phyloP scores from a whole-genome alignment of 1,139 yeast species.

The Sugiyamaella sp. region DNA sequence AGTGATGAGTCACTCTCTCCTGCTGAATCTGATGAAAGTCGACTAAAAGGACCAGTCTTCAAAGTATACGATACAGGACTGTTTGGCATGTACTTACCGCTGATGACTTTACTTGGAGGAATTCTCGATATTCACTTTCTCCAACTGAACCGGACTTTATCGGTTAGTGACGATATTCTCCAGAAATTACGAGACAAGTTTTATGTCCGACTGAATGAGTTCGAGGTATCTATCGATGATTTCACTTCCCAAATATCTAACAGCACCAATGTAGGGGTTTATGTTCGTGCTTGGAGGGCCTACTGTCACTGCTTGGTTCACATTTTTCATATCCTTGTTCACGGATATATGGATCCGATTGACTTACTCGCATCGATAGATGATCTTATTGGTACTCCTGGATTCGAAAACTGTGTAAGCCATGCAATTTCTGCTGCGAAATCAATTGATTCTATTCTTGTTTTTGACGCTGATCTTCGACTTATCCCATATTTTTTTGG shows the following conservation, averaged over 20 bases:
- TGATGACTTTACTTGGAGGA: conserved; percentile 36
- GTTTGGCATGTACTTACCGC: conserved; percentile 36
- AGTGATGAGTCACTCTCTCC: conserved; percentile 29
- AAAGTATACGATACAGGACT: conserved; percentile 32
- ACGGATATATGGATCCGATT: conserved; percentile 35
- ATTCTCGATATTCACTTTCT: conserved; percentile 33
- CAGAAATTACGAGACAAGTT: conserved; percentile 23
- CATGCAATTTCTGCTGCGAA: conserved; percentile 38
- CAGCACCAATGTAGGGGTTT: conserved; percentile 16
- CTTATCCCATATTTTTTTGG: conserved; percentile 43
- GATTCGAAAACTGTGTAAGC: conserved; percentile 31
- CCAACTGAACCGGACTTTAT: conserved; percentile 25
- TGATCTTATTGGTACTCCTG: conserved; percentile 25
- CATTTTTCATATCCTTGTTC: conserved; percentile 31
- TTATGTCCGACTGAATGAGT: conserved; percentile 24
- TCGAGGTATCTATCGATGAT: conserved; percentile 29
- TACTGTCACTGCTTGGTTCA: conserved; percentile 33
- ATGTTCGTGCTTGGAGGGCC: conserved; percentile 31
- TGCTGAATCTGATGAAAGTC: conserved; percentile 34
- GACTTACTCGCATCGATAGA: conserved; percentile 28
- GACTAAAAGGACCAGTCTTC: conserved; percentile 30
- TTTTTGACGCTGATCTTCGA: conserved; percentile 39
- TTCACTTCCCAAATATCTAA: conserved; percentile 17
- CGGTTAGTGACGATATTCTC: conserved; percentile 23
- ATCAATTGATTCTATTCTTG: conserved; percentile 32